Conservation (phyloP, 305 asterid genomes). For the Stenogyne calaminthoides region DNA sequence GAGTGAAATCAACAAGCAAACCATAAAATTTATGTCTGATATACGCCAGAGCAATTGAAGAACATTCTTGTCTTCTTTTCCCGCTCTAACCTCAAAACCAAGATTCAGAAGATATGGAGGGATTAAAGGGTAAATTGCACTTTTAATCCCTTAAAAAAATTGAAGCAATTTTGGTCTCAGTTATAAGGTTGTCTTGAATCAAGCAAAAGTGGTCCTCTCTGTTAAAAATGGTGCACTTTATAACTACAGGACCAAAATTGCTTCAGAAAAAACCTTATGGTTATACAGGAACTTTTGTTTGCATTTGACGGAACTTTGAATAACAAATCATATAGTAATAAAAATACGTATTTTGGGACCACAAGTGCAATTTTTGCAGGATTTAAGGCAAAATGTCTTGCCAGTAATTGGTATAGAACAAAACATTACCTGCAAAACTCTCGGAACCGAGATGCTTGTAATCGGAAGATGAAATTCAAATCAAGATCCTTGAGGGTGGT, state of each 20-base stretch:
- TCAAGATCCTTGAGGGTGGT: slow-evolving; percentile 97
- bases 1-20: not conserved
- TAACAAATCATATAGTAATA: not conserved
- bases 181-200: not conserved
- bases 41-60: not conserved
- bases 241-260: not conserved
- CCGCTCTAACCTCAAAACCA: not conserved
- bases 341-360: not conserved
- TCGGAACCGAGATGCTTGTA: slow-evolving; percentile 70
- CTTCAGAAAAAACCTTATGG: not conserved
- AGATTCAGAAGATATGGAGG: not conserved
- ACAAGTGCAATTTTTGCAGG: not conserved
- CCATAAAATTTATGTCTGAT: not conserved
- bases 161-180: not conserved
- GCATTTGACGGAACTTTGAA: not conserved
- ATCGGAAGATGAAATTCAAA: slow-evolving; percentile 81
- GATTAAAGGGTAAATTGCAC: not conserved
- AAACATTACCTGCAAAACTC: slow-evolving; percentile 75
- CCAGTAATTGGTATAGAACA: not conserved
- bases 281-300: not conserved
- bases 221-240: not conserved
- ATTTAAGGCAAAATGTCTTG: not conserved
- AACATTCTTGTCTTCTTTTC: not conserved
- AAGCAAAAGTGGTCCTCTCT: not conserved
- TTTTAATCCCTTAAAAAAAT: not conserved